These are phyloP conservation scores for Daldinia grandis DNA, from an alignment of 495 filamentous ascomycete genomes.

Conservation along the genomic window DNA sequence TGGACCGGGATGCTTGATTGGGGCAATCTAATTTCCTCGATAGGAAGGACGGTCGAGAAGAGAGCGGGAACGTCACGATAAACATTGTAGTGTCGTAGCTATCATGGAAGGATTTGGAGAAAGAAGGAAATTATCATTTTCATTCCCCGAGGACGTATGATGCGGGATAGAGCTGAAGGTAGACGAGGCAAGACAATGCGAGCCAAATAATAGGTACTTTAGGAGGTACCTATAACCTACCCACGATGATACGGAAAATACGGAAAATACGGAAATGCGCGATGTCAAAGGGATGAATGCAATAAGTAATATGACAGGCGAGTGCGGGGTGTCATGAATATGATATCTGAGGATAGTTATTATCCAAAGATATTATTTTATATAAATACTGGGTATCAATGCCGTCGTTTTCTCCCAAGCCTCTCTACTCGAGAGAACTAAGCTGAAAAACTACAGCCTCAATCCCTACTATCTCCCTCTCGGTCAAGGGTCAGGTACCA, in stretches of 20 bases:
- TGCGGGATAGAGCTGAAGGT: neutral
- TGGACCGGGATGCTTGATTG: constrained; percentile 5
- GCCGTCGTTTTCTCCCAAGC: neutral
- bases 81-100: neutral
- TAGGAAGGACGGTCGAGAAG: constrained; percentile 8
- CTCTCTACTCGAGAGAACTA: neutral
- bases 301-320: neutral
- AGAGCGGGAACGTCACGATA: neutral
- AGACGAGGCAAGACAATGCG: neutral
- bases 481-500: neutral
- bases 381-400: neutral
- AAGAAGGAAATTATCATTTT: neutral
- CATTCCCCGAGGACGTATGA: neutral
- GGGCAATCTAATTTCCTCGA: constrained; percentile 14
- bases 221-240: too few relatives aligned
- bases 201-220: neutral
- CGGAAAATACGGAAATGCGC: neutral
- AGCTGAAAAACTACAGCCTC: constrained; percentile 1
- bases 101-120: constrained; percentile 5
- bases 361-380: neutral
- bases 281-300: neutral
- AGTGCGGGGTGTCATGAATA: neutral
- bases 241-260: neutral
- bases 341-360: neutral
- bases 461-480: neutral